A percentile compares a stretch with the other conserved stretches of the same genome.
phyloP scores from a whole-genome alignment of 768 basidiomycete species.

The Gloeophyllum trabeum region DNA sequence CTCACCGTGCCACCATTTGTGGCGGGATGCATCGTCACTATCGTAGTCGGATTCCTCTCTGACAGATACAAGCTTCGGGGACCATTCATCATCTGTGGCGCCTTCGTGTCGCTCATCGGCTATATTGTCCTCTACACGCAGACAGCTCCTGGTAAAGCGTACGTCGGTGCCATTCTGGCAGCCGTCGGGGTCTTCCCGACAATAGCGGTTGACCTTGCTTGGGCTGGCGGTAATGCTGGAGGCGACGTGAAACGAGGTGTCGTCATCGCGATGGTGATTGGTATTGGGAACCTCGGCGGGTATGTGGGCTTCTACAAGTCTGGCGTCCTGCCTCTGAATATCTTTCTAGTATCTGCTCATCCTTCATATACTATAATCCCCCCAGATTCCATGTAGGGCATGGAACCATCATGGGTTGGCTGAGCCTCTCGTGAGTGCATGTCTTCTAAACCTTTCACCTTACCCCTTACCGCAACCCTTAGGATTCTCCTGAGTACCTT shows the following conservation, averaged over 20 bases:
- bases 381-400: slow-evolving; percentile 27
- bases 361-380: slow-evolving; percentile 27
- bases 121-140: slow-evolving; percentile 36
- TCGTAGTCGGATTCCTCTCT: slow-evolving; percentile 19
- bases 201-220: slow-evolving; percentile 35
- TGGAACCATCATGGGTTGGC: slow-evolving; percentile 23
- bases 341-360: slow-evolving; percentile 27
- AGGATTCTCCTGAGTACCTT: slow-evolving; percentile 30
- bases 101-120: slow-evolving; percentile 34
- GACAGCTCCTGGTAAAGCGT: slow-evolving; percentile 13
- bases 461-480: slow-evolving; percentile 7
- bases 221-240: slow-evolving; percentile 44
- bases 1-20: slow-evolving; percentile 25
- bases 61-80: slow-evolving; percentile 29
- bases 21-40: slow-evolving; percentile 16
- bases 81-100: slow-evolving; percentile 33
- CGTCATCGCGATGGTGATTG: slow-evolving; percentile 40
- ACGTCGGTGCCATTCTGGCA: slow-evolving; percentile 36
- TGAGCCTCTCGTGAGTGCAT: slow-evolving; percentile 14
- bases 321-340: neutral
- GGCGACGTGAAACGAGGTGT: slow-evolving; percentile 43
- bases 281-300: slow-evolving; percentile 45
- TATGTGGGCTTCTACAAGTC: slow-evolving; percentile 20
- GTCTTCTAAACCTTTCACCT: slow-evolving; percentile 8
- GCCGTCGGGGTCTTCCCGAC: slow-evolving; percentile 43